Conservation (phyloP, 2,329 filamentous ascomycete genomes). For the Dichotomopilus funicola region DNA sequence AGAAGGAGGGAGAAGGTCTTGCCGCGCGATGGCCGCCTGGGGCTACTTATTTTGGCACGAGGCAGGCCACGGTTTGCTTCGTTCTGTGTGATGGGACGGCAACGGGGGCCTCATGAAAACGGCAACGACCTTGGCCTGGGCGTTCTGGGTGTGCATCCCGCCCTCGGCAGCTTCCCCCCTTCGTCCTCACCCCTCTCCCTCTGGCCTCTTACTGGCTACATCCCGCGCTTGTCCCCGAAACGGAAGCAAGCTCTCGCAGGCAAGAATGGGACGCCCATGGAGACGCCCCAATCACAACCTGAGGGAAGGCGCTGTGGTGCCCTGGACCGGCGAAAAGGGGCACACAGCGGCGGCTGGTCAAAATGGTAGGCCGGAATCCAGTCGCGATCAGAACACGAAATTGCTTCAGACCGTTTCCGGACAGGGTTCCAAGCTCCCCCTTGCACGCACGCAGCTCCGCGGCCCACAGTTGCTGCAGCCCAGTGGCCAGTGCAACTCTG, state of each 20-base stretch:
- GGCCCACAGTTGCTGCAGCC: conserved; percentile 17
- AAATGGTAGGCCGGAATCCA: conserved; percentile 10
- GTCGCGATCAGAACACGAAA: conserved; percentile 24
- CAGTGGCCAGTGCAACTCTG: conserved; percentile 20
- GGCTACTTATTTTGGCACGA: conserved; percentile 24
- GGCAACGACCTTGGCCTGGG: conserved; percentile 12
- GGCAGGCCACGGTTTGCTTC: conserved; percentile 12
- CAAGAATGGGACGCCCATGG: background rate
- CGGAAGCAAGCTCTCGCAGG: conserved; percentile 11
- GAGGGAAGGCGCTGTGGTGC: background rate
- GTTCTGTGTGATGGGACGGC: conserved; percentile 2
- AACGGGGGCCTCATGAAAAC: conserved; percentile 11
- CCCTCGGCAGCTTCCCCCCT: conserved; percentile 3
- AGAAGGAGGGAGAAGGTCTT: conserved; percentile 19
- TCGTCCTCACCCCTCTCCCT: background rate
- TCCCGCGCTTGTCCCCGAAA: conserved; percentile 7
- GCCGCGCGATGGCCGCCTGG: conserved; percentile 20
- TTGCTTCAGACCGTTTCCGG: conserved; percentile 25
- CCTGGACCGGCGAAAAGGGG: conserved; percentile 14
- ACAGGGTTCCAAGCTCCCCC: conserved; percentile 22
- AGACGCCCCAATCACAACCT: conserved; percentile 8
- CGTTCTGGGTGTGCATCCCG: conserved; percentile 1
- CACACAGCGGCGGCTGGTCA: conserved; percentile 5
- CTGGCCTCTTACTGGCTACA: conserved; percentile 10
- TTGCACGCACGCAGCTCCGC: conserved; percentile 17